Conservation (phyloP, 805 yeast genomes). For the Ogataea angusta region DNA sequence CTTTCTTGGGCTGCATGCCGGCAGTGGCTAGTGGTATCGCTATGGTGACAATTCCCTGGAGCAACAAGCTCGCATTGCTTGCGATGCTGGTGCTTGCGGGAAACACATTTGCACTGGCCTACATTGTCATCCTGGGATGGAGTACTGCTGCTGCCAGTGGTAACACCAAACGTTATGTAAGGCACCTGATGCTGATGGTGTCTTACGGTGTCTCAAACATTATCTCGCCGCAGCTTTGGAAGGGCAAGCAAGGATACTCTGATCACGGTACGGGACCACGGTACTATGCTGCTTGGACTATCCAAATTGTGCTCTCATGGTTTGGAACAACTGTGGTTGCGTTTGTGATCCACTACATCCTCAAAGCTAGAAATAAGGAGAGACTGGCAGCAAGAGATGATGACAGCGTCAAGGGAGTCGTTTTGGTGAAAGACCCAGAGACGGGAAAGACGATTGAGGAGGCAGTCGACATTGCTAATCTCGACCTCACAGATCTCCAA, state of each 20-base stretch:
- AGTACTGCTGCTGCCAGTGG: constrained; percentile 37
- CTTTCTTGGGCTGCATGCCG: constrained; percentile 14
- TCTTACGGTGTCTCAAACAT: constrained; percentile 48
- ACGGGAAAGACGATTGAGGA: constrained; percentile 22
- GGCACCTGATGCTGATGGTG: constrained; percentile 48
- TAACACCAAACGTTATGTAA: constrained; percentile 47
- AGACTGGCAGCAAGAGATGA: constrained; percentile 3
- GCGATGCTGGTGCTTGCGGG: constrained; percentile 49
- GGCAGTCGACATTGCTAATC: constrained; percentile 39
- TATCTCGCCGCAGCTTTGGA: constrained; percentile 57
- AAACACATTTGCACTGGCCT: constrained; percentile 34
- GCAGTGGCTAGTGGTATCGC: constrained; percentile 45
- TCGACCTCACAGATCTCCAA: constrained; percentile 54
- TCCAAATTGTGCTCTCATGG: constrained; percentile 53
- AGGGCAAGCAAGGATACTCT: constrained; percentile 32
- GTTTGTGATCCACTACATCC: constrained; percentile 41
- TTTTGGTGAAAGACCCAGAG: constrained; percentile 19
- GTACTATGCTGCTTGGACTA: constrained; percentile 49
- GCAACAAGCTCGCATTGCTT: constrained; percentile 41
- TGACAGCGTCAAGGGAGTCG: background rate
- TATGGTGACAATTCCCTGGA: constrained; percentile 43
- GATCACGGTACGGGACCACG: constrained; percentile 37
- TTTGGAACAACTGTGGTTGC: constrained; percentile 43
- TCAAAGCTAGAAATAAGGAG: constrained; percentile 45
- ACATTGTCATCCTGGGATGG: constrained; percentile 28